phyloP scores from a whole-genome alignment of 192 early-diverging fungal genomes.

The Dissophora ornata region DNA sequence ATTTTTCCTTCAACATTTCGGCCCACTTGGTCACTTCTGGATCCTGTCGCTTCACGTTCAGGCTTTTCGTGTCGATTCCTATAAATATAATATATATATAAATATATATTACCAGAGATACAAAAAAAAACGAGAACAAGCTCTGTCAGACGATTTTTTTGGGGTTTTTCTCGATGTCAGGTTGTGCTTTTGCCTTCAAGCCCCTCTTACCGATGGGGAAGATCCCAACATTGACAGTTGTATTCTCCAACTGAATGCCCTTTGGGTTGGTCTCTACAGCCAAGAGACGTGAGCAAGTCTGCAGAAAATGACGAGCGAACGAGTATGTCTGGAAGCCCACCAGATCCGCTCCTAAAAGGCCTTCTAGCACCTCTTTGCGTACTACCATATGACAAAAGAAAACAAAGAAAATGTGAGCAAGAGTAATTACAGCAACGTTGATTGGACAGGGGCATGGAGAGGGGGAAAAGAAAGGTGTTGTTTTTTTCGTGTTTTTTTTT shows the following conservation, averaged over 20 bases:
- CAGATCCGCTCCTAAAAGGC: conserved; percentile 87
- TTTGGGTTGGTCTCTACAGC: conserved; percentile 88
- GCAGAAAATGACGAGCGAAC: conserved; percentile 91
- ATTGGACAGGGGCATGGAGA: too few species aligned
- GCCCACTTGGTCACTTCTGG: conserved; percentile 82
- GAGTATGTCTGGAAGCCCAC: conserved; percentile 96
- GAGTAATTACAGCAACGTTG: neutral
- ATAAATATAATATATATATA: too few species aligned
- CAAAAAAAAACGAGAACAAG: too few species aligned
- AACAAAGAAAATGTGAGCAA: neutral
- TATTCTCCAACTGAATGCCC: conserved; percentile 82
- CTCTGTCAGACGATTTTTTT: too few species aligned
- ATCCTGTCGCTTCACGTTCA: conserved; percentile 79
- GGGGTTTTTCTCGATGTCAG: too few species aligned
- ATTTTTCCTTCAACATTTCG: conserved; percentile 82
- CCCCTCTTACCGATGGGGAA: conserved; percentile 90
- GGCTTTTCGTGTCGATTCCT: conserved; percentile 78
- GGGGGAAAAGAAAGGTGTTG: neutral
- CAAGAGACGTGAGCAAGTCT: conserved; percentile 89
- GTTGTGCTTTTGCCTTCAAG: too few species aligned
- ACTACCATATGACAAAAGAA: conserved; percentile 25
- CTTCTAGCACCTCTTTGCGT: conserved; percentile 87
- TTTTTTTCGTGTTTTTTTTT: too few species aligned
- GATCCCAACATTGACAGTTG: conserved; percentile 87
- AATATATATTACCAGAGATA: too few species aligned